Evolutionary conservation across 2,329 filamentous ascomycete genomes (phyloP).

Genomic region (Xylariaceae sp.): DNA sequence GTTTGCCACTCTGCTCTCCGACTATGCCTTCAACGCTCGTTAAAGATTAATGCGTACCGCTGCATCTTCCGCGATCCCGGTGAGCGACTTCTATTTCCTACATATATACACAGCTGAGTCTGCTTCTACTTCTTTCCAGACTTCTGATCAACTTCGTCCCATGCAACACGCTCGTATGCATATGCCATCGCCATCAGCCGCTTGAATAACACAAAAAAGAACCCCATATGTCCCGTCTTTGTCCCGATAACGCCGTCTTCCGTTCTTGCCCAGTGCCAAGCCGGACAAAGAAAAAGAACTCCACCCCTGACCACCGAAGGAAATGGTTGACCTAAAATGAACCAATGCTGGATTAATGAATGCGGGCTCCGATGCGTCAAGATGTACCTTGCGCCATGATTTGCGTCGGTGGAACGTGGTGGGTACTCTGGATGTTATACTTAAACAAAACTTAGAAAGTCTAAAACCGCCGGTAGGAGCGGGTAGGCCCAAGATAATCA

Average conservation of each 20-base stretch:
- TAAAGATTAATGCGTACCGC: background rate
- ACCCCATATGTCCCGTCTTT: background rate
- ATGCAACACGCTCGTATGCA: background rate
- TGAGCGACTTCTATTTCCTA: background rate
- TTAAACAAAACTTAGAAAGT: background rate
- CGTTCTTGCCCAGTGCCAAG: conserved; percentile 1
- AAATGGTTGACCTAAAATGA: background rate
- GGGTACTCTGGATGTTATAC: no score
- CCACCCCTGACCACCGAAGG: no score
- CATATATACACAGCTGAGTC: background rate
- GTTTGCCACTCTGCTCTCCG: background rate
- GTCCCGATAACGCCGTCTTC: background rate
- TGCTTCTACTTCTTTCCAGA: background rate
- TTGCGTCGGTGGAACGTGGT: background rate
- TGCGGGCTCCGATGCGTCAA: no score
- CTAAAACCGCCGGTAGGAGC: background rate
- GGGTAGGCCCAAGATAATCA: conserved; percentile 15
- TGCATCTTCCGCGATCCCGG: background rate
- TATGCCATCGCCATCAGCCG: background rate
- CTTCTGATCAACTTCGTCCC: background rate
- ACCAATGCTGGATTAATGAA: background rate
- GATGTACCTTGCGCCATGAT: background rate
- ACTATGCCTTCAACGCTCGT: background rate
- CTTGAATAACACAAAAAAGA: background rate
- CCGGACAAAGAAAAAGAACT: background rate